Base-by-base conservation (phyloP, 768 basidiomycete species). In the Strobilomyces dryophilus region DNA sequence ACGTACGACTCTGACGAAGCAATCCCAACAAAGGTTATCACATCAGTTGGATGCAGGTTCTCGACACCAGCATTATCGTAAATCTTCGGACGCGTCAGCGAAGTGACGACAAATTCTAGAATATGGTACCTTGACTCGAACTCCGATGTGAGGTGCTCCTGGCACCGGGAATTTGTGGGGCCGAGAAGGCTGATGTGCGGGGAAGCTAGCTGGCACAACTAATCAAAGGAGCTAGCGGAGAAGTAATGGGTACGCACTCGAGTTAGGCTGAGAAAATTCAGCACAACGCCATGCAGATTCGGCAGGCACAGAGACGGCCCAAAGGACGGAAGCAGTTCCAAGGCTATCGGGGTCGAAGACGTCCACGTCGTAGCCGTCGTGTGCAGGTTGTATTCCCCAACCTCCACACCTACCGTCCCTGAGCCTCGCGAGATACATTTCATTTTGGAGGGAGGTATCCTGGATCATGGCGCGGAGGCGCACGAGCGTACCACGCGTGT, bases 381-480 rank as follows among this genome's bases (percentile, higher is more conserved):
- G 45, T 58, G 64, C 18, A 73, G 77, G 45, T 60, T 67, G 24
- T 52, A 87, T 68, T 7, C 87, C 89, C 90, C 90, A 92, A n/a
- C 89, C 90, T 26, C 87, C 88, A 51, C 78, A 81, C 40, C 61
- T 63, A 1, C 73, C 75, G 34, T 72, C 66, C 40, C 62, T 51
- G 24, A 73, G 66, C 39, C 63, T 74, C 3, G 82, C 77, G 39
- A 89, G 72, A 67, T 92, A 92, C 56, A 93, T 74, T 63, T 91
- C 87, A 0, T 81, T 79, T 6, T 85, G 82, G 17, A 79, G 64
- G 3, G 89, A 88, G 2, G 88, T 90, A 63, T 92, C 90, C 66
- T 93, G 91, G 29, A 92, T 75, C 85, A 92, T 89, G 24, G 79
- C 85, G 31, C 81, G 78, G 66, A 92, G 91, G 18, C 79, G 74